Percentiles rank a stretch among this genome's conserved stretches.
Evolutionary conservation across 2,329 filamentous ascomycete genomes (phyloP).

Genomic region (Didymellaceae sp.): DNA sequence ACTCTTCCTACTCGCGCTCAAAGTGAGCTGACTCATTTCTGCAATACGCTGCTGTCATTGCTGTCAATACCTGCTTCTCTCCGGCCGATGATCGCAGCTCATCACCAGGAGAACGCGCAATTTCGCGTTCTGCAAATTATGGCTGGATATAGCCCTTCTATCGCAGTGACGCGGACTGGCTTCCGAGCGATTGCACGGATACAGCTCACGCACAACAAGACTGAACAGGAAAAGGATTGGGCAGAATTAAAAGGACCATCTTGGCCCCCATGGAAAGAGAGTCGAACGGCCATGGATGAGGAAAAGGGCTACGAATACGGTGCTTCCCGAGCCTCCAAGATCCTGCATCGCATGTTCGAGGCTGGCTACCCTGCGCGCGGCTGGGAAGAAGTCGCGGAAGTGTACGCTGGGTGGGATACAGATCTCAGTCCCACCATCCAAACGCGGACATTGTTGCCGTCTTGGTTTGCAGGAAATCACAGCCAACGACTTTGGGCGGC

Average conservation of each 20-base stretch:
- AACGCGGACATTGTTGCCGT: slow-evolving; percentile 55
- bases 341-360: slow-evolving; percentile 63
- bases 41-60: slow-evolving; percentile 57
- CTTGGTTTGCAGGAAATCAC: background rate
- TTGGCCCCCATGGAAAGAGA: slow-evolving; percentile 72
- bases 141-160: slow-evolving; percentile 59
- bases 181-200: slow-evolving; percentile 63
- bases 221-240: slow-evolving; percentile 61
- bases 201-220: slow-evolving; percentile 66
- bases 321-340: slow-evolving; percentile 62
- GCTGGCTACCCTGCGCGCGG: slow-evolving; percentile 60
- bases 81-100: slow-evolving; percentile 57
- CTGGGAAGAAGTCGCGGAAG: slow-evolving; percentile 62
- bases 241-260: slow-evolving; percentile 64
- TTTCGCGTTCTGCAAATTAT: slow-evolving; percentile 64
- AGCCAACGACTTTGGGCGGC: slow-evolving; percentile 56
- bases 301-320: slow-evolving; percentile 63
- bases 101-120: slow-evolving; percentile 63
- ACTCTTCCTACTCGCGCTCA: slow-evolving; percentile 12
- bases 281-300: slow-evolving; percentile 66
- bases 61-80: slow-evolving; percentile 57
- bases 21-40: slow-evolving; percentile 48
- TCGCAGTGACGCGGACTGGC: slow-evolving; percentile 63
- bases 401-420: slow-evolving; percentile 68
- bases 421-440: slow-evolving; percentile 70